Evolutionary conservation across 441 rosid genomes (phyloP), one percentile per base, ranked within the genome.

Genomic region (Mallotus japonicus): DNA sequence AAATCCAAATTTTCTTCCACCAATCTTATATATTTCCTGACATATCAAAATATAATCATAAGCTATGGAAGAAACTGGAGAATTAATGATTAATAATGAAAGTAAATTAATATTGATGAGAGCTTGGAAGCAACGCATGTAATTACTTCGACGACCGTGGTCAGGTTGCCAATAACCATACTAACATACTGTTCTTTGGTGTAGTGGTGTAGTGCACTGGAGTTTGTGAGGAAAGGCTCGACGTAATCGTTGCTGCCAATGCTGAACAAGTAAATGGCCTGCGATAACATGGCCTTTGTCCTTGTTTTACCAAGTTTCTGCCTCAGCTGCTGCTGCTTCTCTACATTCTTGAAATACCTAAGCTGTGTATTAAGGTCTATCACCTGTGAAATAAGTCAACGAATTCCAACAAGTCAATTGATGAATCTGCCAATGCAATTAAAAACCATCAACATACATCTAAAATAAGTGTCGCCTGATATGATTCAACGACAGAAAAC

Each of bases 121-220:
- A 28, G 32, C 32, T 28, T 28, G 37, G n/a, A 3, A n/a, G 54
- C 0, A 17, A n/a, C 9, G 13, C n/a, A 16, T 40, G 54, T 16
- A 65, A 13, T 74, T 78, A 89, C 87, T 79, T 86, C 8, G 71
- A 85, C 54, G 5, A 64, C 76, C 4, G 47, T 28, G 17, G 85
- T 80, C 0, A 79, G 37, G 81, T 81, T 88, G 46, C 89, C 87
- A 20, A 84, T 78, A 65, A 84, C 86, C 76, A 83, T 71, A 8
- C 58, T 79, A 5, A 78, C 82, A 20, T 32, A 62, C 37, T 72
- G 59, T 20, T 72, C 5, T 34, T n/a, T 62, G 19, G 74, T 59
- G 51, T 49, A 16, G 60, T 37, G 14, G 8, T 50, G 16, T 8
- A 51, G 20, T 10, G 62, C 3, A 6, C 14, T 50, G 12, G 62